Base-by-base conservation (phyloP, 495 filamentous ascomycete genomes). In the Geoglossum glabrum region DNA sequence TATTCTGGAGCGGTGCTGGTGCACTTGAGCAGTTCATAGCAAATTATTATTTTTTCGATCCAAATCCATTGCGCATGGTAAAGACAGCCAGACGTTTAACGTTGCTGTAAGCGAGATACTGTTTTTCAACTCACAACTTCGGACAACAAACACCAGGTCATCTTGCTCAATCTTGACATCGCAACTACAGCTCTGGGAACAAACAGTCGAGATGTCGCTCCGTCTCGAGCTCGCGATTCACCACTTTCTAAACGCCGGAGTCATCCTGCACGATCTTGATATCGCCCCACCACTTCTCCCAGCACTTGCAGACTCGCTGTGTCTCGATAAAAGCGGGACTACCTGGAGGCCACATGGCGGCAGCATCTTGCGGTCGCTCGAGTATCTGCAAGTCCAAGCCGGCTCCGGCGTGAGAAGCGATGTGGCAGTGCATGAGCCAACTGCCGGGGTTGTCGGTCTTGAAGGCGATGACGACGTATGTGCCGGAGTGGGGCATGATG, bases 401-500 rank as follows among this genome's bases (percentile, higher is more conserved):
- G 1, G 50, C 13, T 1, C 11, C 15, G 1, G 49, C 52, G 56
- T 59, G 57, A 21, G 21, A 59, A 17, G 19, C 64, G 25, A 63
- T 65, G 19, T 66, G 64, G 57, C 64, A 66, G 38, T 64, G 58
- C 43, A 61, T 9, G 21, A 55, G 34, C 30, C 46, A 61, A 38
- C 27, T 46, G 38, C 60, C 46, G 46, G 58, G 57, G 26, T 61
- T 61, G 28, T 61, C 60, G 25, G 30, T 47, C 45, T 55, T 26
- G 57, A 59, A 63, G 17, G 26, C 61, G 56, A 49, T 55, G 33
- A 46, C 61, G 25, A 57, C n/a, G 33, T 54, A 56, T 10, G 7
- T 17, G 0, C 64, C 62, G 46, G 61, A 60, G 57, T 59, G 63
- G 1, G 74, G 74, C 0, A 86, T 63, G 61, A 79, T 66, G 1